These are phyloP conservation scores for Fragaria iinumae DNA, from an alignment of 306 rosid species.

Conservation along the genomic window DNA sequence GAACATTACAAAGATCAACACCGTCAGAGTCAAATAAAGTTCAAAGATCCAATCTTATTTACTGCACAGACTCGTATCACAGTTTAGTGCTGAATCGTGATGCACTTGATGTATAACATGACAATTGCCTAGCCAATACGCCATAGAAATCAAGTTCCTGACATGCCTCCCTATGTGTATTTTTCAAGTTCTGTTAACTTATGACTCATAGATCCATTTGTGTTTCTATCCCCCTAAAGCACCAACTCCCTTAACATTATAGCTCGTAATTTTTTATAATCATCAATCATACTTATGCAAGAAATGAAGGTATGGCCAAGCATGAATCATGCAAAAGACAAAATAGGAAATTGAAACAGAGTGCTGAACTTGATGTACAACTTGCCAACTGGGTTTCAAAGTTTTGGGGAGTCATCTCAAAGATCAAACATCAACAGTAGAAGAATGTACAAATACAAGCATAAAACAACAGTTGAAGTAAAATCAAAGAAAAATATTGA, in stretches of 20 bases:
- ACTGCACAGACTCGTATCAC: neutral
- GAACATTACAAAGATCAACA: slow-evolving; percentile 23
- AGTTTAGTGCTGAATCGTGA: neutral
- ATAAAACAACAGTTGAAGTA: neutral
- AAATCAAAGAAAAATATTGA: neutral
- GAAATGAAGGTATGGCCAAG: neutral
- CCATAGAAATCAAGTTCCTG: neutral
- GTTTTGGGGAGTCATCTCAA: neutral
- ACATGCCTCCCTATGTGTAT: neutral
- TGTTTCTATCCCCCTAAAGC: neutral
- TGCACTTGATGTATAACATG: neutral
- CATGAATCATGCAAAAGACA: neutral
- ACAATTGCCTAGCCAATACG: slow-evolving; percentile 1
- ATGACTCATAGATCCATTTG: neutral
- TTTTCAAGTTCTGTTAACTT: neutral
- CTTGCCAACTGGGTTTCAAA: neutral
- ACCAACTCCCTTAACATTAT: neutral
- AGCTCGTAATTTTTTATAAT: neutral
- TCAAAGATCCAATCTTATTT: neutral
- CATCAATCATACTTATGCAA: neutral
- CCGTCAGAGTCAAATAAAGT: neutral
- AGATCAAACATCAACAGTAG: neutral
- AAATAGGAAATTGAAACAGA: neutral
- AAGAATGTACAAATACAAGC: neutral
- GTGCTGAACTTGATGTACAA: neutral